Conservation (phyloP, 2,329 filamentous ascomycete species). For the Colletotrichum orchidophilum region DNA sequence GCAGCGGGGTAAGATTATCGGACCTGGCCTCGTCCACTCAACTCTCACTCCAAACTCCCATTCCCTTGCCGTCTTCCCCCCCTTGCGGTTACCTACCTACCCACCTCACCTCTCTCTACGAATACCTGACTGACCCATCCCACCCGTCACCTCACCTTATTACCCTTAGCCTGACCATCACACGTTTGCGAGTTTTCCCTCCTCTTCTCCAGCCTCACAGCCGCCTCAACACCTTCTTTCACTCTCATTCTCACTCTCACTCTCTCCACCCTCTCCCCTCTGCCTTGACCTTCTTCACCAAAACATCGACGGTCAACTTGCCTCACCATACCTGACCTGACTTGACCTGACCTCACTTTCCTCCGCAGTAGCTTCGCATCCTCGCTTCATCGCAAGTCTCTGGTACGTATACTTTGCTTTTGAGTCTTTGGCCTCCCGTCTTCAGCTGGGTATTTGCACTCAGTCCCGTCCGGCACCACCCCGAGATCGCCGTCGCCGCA, state of each 20-base stretch:
- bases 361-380: background rate
- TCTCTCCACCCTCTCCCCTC: background rate
- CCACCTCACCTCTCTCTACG: too few species aligned
- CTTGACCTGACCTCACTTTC: background rate
- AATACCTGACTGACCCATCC: background rate
- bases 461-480: background rate
- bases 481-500: background rate
- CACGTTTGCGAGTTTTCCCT: background rate
- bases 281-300: background rate
- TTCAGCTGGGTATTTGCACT: background rate
- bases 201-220: background rate
- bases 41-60: too few species aligned
- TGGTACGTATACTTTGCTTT: constrained; percentile 13
- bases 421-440: background rate
- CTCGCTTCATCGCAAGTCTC: background rate
- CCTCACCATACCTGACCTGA: constrained; percentile 1
- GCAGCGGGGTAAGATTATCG: constrained; percentile 7
- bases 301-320: constrained; percentile 1
- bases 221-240: background rate
- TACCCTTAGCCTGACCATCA: background rate
- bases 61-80: too few species aligned
- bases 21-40: background rate
- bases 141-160: background rate
- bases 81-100: too few species aligned
- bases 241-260: background rate